Percentiles rank a stretch among this genome's conserved stretches.
Evolutionary conservation across 1,139 yeast genomes (phyloP).

Genomic region (Suhomyces taliae): DNA sequence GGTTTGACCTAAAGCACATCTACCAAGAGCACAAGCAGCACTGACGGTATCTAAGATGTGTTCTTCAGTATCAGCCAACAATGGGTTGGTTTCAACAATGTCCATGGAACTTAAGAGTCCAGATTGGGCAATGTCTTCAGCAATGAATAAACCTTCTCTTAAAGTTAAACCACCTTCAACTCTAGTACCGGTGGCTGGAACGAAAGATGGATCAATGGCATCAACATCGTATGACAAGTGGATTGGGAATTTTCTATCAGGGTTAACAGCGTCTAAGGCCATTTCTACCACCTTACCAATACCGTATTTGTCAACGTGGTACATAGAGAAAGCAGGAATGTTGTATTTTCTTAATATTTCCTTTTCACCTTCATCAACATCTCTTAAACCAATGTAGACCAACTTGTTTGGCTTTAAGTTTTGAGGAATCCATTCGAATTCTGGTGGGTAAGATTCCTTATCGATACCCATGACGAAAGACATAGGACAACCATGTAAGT

Average conservation of each 20-base stretch:
- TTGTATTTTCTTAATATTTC: slow-evolving; percentile 65
- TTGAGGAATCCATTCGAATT: slow-evolving; percentile 77
- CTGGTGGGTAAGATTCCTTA: slow-evolving; percentile 62
- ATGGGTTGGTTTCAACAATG: slow-evolving; percentile 92
- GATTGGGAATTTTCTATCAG: slow-evolving; percentile 71
- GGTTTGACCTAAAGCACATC: slow-evolving; percentile 94
- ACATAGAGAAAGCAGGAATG: slow-evolving; percentile 91
- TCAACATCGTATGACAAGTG: slow-evolving; percentile 95
- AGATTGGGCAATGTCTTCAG: slow-evolving; percentile 88
- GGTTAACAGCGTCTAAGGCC: slow-evolving; percentile 82
- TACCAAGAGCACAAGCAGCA: slow-evolving; percentile 87
- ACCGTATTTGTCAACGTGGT: slow-evolving; percentile 92
- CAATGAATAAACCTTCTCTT: slow-evolving; percentile 90
- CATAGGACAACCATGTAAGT: slow-evolving; percentile 95
- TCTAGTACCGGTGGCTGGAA: slow-evolving; percentile 97
- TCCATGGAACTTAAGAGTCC: slow-evolving; percentile 86
- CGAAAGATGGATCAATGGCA: slow-evolving; percentile 91
- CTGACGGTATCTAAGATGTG: slow-evolving; percentile 83
- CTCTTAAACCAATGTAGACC: slow-evolving; percentile 93
- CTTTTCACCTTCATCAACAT: slow-evolving; percentile 86
- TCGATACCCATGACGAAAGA: slow-evolving; percentile 84
- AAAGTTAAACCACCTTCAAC: slow-evolving; percentile 94
- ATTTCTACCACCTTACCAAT: slow-evolving; percentile 87
- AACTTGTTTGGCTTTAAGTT: slow-evolving; percentile 66
- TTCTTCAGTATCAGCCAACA: slow-evolving; percentile 73